Evolutionary conservation across 768 basidiomycete species (phyloP).

Genomic region (Rhodotorula graminis): DNA sequence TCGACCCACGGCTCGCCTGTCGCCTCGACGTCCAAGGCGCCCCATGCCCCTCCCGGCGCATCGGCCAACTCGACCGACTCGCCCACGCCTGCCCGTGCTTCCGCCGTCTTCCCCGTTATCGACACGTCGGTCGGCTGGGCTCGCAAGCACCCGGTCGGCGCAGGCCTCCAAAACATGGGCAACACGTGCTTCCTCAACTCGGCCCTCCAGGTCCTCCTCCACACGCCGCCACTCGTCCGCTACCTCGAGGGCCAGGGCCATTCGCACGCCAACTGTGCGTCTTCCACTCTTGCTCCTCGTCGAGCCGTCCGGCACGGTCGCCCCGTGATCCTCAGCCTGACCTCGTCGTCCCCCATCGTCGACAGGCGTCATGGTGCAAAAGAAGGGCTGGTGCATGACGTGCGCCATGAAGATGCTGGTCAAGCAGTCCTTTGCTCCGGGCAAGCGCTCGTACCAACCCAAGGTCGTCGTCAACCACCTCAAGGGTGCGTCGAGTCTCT

Average conservation of each 20-base stretch:
- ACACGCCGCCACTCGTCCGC: conserved; percentile 78
- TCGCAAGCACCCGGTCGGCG: conserved; percentile 12
- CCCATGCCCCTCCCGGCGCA: background rate
- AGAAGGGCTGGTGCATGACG: conserved; percentile 66
- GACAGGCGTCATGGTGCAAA: background rate
- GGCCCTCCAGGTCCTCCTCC: conserved; percentile 83
- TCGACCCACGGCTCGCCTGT: conserved; percentile 2
- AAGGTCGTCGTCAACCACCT: conserved; percentile 62
- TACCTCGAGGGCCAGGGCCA: conserved; percentile 25
- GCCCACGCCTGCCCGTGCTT: background rate
- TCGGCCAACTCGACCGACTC: background rate
- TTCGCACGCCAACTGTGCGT: background rate
- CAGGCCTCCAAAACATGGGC: conserved; percentile 41
- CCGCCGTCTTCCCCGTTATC: conserved; percentile 24
- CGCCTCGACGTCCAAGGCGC: conserved; percentile 7
- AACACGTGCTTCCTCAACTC: conserved; percentile 82
- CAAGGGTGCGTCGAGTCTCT: conserved; percentile 55
- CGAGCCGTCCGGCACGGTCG: too few relatives aligned
- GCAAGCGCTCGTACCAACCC: conserved; percentile 58
- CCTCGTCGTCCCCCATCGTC: too few relatives aligned
- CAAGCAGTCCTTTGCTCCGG: conserved; percentile 53
- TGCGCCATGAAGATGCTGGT: conserved; percentile 64
- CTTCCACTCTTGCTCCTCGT: background rate
- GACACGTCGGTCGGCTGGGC: conserved; percentile 33
- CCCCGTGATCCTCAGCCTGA: too few relatives aligned